Evolutionary conservation across 805 yeast species (phyloP).

Genomic region (Wickerhamomyces xylosicus): DNA sequence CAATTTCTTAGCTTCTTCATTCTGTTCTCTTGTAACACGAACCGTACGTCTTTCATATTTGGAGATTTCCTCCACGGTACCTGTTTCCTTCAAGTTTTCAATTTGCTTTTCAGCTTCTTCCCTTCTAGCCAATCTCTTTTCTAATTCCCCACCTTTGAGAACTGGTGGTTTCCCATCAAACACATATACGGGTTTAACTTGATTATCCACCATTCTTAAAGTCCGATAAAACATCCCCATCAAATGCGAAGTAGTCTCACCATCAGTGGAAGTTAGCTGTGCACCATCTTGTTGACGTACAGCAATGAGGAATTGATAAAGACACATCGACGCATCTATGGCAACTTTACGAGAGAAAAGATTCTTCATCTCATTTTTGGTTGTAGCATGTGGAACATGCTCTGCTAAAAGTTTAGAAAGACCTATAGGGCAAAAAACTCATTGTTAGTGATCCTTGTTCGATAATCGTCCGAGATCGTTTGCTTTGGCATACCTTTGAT

Average conservation of each 20-base stretch:
- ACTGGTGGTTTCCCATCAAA: constrained; percentile 98
- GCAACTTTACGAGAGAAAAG: constrained; percentile 96
- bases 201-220: constrained; percentile 76
- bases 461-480: too few relatives aligned
- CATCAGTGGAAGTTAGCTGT: constrained; percentile 76
- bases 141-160: constrained; percentile 85
- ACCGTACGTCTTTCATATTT: constrained; percentile 82
- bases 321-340: constrained; percentile 90
- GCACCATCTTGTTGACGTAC: constrained; percentile 97
- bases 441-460: not conserved
- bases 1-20: constrained; percentile 83
- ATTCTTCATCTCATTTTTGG: constrained; percentile 70
- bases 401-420: constrained; percentile 80
- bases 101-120: constrained; percentile 75
- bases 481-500: constrained; percentile 32
- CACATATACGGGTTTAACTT: constrained; percentile 94
- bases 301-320: constrained; percentile 91
- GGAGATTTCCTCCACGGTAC: constrained; percentile 67
- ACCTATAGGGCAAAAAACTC: constrained; percentile 38
- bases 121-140: constrained; percentile 69
- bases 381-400: constrained; percentile 78
- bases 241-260: constrained; percentile 88
- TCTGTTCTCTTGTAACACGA: constrained; percentile 79
- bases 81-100: constrained; percentile 68
- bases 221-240: constrained; percentile 97